phyloP scores from a whole-genome alignment of 2,329 filamentous ascomycete species.

The Penicillium hesseltinei region DNA sequence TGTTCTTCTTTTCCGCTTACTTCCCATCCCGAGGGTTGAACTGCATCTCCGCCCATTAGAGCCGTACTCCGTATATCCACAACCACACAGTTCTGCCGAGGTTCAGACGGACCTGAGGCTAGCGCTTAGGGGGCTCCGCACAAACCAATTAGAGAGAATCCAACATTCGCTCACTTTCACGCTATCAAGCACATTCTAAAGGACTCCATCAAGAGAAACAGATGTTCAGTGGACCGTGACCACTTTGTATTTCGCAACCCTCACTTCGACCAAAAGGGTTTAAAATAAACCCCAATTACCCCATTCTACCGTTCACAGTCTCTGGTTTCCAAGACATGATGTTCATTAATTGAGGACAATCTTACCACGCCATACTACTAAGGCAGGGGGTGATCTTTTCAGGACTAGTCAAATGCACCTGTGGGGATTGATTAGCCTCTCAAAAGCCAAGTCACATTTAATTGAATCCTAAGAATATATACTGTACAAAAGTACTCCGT shows the following conservation, averaged over 20 bases:
- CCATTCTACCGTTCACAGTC: slow-evolving; percentile 1
- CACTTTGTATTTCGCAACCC: background rate
- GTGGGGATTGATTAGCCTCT: background rate
- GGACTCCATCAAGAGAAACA: slow-evolving; percentile 1
- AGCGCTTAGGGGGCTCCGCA: background rate
- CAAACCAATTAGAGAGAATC: slow-evolving; percentile 4
- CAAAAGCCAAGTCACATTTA: background rate
- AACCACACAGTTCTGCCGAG: background rate
- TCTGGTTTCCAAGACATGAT: slow-evolving; percentile 16
- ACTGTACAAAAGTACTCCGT: background rate
- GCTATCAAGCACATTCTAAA: background rate
- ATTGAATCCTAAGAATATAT: background rate
- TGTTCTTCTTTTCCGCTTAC: background rate
- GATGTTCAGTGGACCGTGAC: slow-evolving; percentile 12
- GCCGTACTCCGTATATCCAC: background rate
- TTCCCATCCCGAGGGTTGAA: background rate
- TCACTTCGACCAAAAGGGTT: background rate
- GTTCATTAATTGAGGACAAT: background rate
- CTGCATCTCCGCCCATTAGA: background rate
- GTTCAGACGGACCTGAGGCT: background rate
- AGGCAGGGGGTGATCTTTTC: slow-evolving; percentile 18
- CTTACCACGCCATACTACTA: slow-evolving; percentile 11
- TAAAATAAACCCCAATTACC: slow-evolving; percentile 1
- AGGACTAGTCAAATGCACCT: background rate
- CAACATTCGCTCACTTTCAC: slow-evolving; percentile 1